Evolutionary conservation across 2,329 filamentous ascomycete genomes (phyloP), one percentile per base, ranked within the genome.

Genomic region (Diplocarpon rosae): DNA sequence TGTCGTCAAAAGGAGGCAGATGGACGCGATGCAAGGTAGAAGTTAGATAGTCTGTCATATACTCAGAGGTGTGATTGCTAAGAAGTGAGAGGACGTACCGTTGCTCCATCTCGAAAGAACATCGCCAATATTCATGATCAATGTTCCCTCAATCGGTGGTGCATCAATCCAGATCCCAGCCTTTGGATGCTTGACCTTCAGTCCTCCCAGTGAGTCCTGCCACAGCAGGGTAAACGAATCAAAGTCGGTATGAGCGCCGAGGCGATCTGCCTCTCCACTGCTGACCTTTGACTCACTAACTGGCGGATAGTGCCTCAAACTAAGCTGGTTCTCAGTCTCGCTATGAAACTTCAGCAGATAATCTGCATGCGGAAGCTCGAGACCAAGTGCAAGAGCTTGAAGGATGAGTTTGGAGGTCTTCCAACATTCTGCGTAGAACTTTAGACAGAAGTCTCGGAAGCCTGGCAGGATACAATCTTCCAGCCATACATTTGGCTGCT

Each of bases 91-190:
- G 15, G 14, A 33, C 32, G 14, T 42, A 49, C 47, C 45, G 32
- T 48, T 50, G 31, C 42, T 48, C 48, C 48, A 50, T 10, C 50
- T 29, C 20, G 16, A 33, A 14, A 52, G 28, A 9, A 69, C 56
- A 51, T 71, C 67, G 5, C 67, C 68, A 37, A 70, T 65, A 48
- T 70, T 70, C 35, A 70, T 66, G 0, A 70, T 64, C 10, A 70
- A 58, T 0, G 63, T 65, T 7, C 60, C 62, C 0, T 63, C 61
- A 3, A 69, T 54, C 42, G 65, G 65, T 1, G 66, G 63, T 5
- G 65, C 67, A 1, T 62, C 44, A 10, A 69, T 59, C 37, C 40
- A 52, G 14, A 42, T 31, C 1, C 37, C 39, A 11, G 36, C 20
- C n/a, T 9, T 29, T 0, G 13, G n/a, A 32, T 37, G 33, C n/a